Evolutionary conservation across 352 stramenopile genomes (phyloP).

Genomic region (Pythium dissimile): DNA sequence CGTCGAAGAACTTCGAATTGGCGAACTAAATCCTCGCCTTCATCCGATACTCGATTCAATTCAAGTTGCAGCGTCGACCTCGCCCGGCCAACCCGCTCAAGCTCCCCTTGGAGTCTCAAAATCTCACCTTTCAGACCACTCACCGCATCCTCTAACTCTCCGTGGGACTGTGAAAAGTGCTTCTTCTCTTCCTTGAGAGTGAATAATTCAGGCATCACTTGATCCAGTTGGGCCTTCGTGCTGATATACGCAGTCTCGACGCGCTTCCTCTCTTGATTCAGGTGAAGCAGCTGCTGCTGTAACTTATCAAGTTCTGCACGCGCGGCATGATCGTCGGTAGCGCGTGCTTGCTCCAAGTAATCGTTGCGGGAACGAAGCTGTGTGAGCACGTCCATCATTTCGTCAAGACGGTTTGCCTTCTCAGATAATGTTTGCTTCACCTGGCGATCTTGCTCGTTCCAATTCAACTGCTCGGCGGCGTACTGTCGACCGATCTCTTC

Average conservation of each 20-base stretch:
- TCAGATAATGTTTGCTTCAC: conserved; percentile 33
- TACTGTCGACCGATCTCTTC: conserved; percentile 23
- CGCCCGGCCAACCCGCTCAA: conserved; percentile 36
- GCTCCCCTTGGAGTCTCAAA: conserved; percentile 30
- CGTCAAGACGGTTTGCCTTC: conserved; percentile 44
- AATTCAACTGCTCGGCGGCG: conserved; percentile 30
- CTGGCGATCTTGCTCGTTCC: conserved; percentile 29
- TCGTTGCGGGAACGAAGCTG: conserved; percentile 48
- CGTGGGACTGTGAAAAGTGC: conserved; percentile 22
- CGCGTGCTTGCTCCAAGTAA: conserved; percentile 43
- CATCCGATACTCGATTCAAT: conserved; percentile 46
- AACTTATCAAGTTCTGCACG: conserved; percentile 38
- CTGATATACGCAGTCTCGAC: conserved; percentile 27
- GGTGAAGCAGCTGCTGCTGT: conserved; percentile 30
- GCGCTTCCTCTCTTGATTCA: conserved; percentile 38
- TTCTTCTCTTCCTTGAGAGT: conserved; percentile 35
- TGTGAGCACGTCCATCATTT: conserved; percentile 67
- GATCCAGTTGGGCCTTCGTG: conserved; percentile 29
- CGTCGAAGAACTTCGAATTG: conserved; percentile 61
- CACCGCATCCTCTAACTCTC: conserved; percentile 35
- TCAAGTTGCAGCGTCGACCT: conserved; percentile 55
- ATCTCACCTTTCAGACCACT: conserved; percentile 17
- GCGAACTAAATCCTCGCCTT: conserved; percentile 51
- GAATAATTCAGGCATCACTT: conserved; percentile 25
- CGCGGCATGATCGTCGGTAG: conserved; percentile 33